Evolutionary conservation across 306 rosid species (phyloP), one percentile per base, ranked within the genome.

Genomic region (Quercus mongolica): DNA sequence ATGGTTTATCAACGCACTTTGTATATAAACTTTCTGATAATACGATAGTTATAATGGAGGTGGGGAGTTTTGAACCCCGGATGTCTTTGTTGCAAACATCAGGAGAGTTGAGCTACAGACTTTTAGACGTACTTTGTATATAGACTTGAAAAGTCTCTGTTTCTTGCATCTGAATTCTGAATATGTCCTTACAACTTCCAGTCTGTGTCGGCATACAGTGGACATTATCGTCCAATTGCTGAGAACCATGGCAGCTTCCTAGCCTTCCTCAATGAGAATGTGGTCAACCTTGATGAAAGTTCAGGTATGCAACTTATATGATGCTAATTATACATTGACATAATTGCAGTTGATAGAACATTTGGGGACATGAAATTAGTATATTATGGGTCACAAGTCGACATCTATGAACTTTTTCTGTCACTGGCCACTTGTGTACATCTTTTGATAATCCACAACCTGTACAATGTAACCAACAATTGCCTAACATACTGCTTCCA

Each of bases 181-280:
- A 5, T 68, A 21, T 67, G 62, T 44, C 74, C 38, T 19, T 61
- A 38, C 33, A 63, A 76, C 25, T 67, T 54, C 49, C 83, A 80
- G 89, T 59, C 83, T 46, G 87, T 83, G 15, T 86, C 83, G 14
- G 85, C 87, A 14, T 82, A 80, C 23, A 83, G 85, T 10, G 87
- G 89, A 30, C 89, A 86, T 65, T 86, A 78, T 56, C 81, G 81
- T 58, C 89, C 89, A 44, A 86, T 83, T 2, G 80, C 78, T 33
- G 79, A 77, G 56, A 86, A 83, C 41, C 83, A 74, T 26, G 69
- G 75, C 78, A 85, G 61, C 79, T 83, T 86, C 61, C 54, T 80
- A 56, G 56, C 83, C 38, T 86, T 86, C 85, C 89, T 83, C 26
- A 12, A 63, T 56, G 87, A 83, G 61, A 80, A 74, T 33, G 76